Evolutionary conservation across 2,329 filamentous ascomycete genomes (phyloP).

Genomic region (Teratosphaeria zuluensis): DNA sequence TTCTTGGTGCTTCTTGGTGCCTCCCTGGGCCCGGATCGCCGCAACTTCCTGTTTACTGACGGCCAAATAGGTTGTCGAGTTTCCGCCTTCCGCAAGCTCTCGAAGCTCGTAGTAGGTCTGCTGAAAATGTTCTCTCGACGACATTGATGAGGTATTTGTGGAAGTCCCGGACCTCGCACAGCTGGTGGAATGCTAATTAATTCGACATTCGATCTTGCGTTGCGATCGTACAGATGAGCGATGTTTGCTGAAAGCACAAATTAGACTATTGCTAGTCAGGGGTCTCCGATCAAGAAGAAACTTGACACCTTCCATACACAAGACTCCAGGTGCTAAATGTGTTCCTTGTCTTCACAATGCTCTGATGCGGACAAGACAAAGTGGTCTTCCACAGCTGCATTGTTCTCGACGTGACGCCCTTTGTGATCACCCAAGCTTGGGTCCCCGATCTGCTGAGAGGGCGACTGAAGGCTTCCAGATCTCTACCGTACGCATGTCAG

Average conservation of each 20-base stretch:
- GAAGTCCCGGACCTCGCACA: not conserved
- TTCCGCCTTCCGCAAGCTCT: not conserved
- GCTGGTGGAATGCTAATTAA: not conserved
- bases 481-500: no score
- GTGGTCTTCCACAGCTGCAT: not conserved
- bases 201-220: not conserved
- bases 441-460: not conserved
- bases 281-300: not conserved
- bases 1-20: not conserved
- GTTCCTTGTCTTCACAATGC: not conserved
- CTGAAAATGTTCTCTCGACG: not conserved
- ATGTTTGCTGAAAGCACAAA: not conserved
- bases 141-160: not conserved
- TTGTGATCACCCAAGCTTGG: not conserved
- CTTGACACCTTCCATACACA: not conserved
- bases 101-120: not conserved
- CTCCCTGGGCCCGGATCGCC: not conserved
- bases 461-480: not conserved
- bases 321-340: not conserved
- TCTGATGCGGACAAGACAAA: not conserved
- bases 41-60: not conserved
- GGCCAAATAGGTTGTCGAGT: not conserved
- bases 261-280: not conserved
- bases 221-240: not conserved
- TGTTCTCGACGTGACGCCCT: not conserved